Conservation (phyloP, 371 early-diverging fungal genomes). For the Smittium mucronatum region DNA sequence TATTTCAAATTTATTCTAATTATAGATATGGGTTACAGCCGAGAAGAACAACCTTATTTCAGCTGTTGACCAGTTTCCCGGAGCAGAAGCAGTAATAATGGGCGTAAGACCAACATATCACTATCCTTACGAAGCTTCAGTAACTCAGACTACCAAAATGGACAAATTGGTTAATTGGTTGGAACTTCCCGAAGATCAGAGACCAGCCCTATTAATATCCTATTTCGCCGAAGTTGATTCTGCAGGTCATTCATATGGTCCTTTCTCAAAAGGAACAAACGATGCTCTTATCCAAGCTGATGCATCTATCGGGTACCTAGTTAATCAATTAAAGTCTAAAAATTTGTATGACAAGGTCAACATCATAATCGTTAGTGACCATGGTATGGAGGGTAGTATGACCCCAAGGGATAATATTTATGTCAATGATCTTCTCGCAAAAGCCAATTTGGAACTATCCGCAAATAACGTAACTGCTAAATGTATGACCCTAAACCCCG, state of each 20-base stretch:
- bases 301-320: conserved; percentile 43
- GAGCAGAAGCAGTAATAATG: conserved; percentile 47
- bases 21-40: conserved; percentile 80
- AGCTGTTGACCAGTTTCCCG: conserved; percentile 83
- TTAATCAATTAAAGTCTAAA: conserved; percentile 40
- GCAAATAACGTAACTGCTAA: too few species aligned
- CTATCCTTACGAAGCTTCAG: conserved; percentile 37
- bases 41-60: conserved; percentile 47
- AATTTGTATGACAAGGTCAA: conserved; percentile 52
- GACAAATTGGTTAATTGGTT: conserved; percentile 60
- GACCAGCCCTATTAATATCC: conserved; percentile 62
- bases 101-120: conserved; percentile 51
- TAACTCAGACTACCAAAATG: conserved; percentile 43
- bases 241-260: conserved; percentile 68
- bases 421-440: conserved; percentile 45
- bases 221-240: conserved; percentile 76
- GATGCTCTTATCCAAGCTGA: conserved; percentile 50
- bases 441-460: too few species aligned
- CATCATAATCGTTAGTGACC: conserved; percentile 77
- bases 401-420: conserved; percentile 24
- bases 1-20: too few species aligned
- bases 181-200: conserved; percentile 45
- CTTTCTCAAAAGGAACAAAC: conserved; percentile 49
- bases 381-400: conserved; percentile 66
- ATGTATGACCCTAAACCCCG: too few species aligned